These are phyloP conservation scores for Moricandia arvensis DNA, from an alignment of 345 rosid species.

Conservation along the genomic window DNA sequence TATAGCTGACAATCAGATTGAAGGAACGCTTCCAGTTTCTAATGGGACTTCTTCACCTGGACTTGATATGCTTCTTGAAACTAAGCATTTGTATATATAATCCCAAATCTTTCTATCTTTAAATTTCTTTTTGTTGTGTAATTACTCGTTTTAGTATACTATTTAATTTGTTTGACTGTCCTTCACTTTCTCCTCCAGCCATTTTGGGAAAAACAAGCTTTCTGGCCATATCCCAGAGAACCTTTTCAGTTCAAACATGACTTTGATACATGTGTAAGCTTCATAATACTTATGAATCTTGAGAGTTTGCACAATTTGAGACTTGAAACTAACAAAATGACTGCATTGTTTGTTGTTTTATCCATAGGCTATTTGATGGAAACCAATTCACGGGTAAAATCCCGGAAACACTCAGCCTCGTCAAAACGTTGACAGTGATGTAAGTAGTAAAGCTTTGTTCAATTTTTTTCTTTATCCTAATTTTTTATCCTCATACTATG, in stretches of 20 bases:
- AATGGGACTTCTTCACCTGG: conserved; percentile 61
- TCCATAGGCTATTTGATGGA: conserved; percentile 67
- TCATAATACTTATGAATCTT: not conserved
- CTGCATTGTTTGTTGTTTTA: not conserved
- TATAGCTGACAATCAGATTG: conserved; percentile 72
- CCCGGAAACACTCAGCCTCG: conserved; percentile 66
- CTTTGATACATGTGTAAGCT: conserved; percentile 76
- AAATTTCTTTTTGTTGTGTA: not conserved
- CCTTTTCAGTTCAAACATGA: conserved; percentile 70
- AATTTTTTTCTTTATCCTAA: not conserved
- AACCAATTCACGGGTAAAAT: conserved; percentile 58
- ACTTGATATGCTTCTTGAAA: conserved; percentile 61
- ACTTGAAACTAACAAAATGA: not conserved
- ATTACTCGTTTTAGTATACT: not conserved
- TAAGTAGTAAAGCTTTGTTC: conserved; percentile 45
- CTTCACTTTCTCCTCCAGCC: conserved; percentile 42
- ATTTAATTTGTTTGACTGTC: conserved; percentile 15
- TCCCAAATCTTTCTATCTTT: not conserved
- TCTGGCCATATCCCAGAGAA: conserved; percentile 56
- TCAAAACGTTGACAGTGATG: conserved; percentile 58
- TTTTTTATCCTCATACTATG: not conserved
- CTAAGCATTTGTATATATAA: conserved; percentile 75
- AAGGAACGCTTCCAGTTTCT: conserved; percentile 77
- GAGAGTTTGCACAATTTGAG: not conserved
- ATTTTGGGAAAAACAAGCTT: conserved; percentile 71